These are phyloP conservation scores for Ceratocystis papillata DNA, from an alignment of 2,329 filamentous ascomycete species.

Conservation along the genomic window DNA sequence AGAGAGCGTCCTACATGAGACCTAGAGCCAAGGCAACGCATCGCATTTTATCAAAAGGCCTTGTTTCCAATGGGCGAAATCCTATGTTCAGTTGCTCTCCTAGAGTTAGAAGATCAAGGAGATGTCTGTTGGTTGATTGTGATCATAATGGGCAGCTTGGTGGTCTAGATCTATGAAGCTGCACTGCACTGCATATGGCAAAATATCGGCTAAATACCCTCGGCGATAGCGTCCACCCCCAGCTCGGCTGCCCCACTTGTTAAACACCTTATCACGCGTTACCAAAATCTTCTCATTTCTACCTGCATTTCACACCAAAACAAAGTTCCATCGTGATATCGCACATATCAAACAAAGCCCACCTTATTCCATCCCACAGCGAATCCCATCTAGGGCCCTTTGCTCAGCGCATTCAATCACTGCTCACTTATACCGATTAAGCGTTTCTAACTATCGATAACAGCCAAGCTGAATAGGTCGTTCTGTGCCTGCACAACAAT, in stretches of 20 bases:
- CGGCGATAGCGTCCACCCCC: not conserved
- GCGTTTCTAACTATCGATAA: not conserved
- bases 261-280: conserved; percentile 15
- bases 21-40: no score
- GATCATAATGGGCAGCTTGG: no score
- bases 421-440: conserved; percentile 2
- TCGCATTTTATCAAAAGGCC: no score
- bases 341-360: conserved; percentile 10
- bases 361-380: not conserved
- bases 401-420: not conserved
- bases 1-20: no score
- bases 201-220: not conserved
- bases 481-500: not conserved
- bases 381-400: not conserved
- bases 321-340: conserved; percentile 19
- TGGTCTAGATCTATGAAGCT: not conserved
- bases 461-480: not conserved
- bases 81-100: no score
- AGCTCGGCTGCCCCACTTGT: not conserved
- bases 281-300: conserved; percentile 12
- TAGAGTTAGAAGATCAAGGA: no score
- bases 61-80: no score
- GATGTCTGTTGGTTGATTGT: no score
- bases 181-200: not conserved
- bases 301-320: conserved; percentile 13